Base-by-base conservation (phyloP, 2,329 filamentous ascomycete species). In the Aureobasidium sp. region DNA sequence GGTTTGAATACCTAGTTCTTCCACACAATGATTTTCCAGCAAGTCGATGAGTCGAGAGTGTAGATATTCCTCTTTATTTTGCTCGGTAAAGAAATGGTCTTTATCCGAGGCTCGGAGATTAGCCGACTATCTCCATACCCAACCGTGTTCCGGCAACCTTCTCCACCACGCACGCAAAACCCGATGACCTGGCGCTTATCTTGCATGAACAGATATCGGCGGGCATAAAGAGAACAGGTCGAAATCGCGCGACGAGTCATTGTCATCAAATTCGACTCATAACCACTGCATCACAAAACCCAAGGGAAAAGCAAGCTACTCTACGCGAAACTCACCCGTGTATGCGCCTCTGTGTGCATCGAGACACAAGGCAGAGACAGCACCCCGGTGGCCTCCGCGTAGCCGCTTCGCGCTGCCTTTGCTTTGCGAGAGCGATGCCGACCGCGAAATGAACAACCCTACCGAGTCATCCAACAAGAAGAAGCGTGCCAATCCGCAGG, bases 401-500 rank as follows among this genome's bases (percentile, higher is more conserved):
- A 50, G 42, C 29, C 41, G 42, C 59, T 61, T 45, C 48, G 59
- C 59, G 58, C 44, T 53, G 53, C 29, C 37, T 21, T 27, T 37
- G 21, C 21, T 21, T 21, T 21, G 21, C 15, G 36, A 15, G 41
- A 61, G 59, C 30, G 50, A 61, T 61, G 59, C 50, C 49, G 61
- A 42, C 36, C 57, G 48, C 48, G 32, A 63, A 29, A 63, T 63
- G 62, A 63, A 59, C 37, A 25, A 37, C 39, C 25, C 61, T 16
- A 59, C 45, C 48, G 59, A 44, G 25, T 25, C 54, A 13, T 45
- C 55, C 32, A 62, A 54, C 49, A 63, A 63, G 55, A 63, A 59
- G 54, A 63, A 63, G 54, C 61, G 61, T 41, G 30, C 47, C 47
- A 59, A 57, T 41, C 54, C 45, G 39, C 54, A 53, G 42, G 21